Evolutionary conservation across 495 filamentous ascomycete genomes (phyloP).

Genomic region (Neohortaea acidophila): DNA sequence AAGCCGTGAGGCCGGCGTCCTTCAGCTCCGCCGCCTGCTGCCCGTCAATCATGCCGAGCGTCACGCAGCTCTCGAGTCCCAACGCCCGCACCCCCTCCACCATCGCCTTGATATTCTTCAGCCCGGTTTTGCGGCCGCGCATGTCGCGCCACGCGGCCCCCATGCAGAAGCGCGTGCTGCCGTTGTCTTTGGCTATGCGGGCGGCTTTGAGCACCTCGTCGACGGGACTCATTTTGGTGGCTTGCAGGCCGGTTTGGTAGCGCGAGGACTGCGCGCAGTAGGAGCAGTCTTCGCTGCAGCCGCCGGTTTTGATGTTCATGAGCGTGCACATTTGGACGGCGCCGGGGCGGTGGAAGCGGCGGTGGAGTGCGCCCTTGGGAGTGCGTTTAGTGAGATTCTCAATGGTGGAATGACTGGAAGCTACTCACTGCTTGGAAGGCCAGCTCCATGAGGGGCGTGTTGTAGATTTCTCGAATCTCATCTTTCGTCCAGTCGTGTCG

Average conservation of each 20-base stretch:
- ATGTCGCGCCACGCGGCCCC: constrained; percentile 84
- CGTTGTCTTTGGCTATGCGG: constrained; percentile 58
- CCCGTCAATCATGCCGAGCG: constrained; percentile 72
- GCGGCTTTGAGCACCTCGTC: constrained; percentile 65
- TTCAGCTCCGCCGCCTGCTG: constrained; percentile 63
- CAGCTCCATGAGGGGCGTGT: constrained; percentile 62
- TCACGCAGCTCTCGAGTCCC: constrained; percentile 79
- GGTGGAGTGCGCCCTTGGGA: constrained; percentile 48
- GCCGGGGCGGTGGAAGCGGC: constrained; percentile 63
- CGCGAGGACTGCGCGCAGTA: constrained; percentile 80
- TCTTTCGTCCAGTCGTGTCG: constrained; percentile 64
- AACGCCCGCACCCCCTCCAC: constrained; percentile 58
- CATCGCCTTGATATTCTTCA: constrained; percentile 70
- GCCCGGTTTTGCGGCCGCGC: constrained; percentile 64
- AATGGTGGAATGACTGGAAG: background rate
- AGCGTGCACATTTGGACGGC: constrained; percentile 78
- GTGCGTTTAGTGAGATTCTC: background rate
- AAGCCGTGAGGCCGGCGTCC: constrained; percentile 69
- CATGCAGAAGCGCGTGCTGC: constrained; percentile 81
- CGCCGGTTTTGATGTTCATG: constrained; percentile 91
- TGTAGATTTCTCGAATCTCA: constrained; percentile 59
- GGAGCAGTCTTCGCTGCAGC: constrained; percentile 73
- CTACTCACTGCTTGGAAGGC: constrained; percentile 54
- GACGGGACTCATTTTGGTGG: constrained; percentile 59
- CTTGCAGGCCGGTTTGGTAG: constrained; percentile 61